A percentile compares a stretch with the other conserved stretches of the same genome.
These are phyloP conservation scores for Pseudogymnoascus sp. DNA, from an alignment of 2,329 filamentous ascomycete genomes.

Conservation along the genomic window DNA sequence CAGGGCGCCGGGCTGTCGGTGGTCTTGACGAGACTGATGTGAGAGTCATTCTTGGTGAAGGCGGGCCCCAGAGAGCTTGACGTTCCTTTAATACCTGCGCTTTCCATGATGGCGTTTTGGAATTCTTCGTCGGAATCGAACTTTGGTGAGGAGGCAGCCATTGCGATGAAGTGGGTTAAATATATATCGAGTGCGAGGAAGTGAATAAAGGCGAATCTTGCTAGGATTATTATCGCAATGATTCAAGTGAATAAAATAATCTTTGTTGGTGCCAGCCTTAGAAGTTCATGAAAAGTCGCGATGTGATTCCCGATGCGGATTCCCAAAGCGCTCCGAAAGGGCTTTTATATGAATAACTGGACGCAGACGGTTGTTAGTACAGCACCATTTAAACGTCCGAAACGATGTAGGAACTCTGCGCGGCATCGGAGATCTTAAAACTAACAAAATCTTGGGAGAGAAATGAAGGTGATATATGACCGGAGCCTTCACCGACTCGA, in stretches of 20 bases:
- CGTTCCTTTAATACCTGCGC: not conserved
- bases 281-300: not conserved
- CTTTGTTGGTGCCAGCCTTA: not conserved
- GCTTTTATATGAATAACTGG: not conserved
- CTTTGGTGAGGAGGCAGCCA: conserved; percentile 1
- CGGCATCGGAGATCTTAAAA: not conserved
- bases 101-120: conserved; percentile 1
- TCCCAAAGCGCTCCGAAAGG: not conserved
- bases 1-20: conserved; percentile 10
- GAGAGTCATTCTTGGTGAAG: not conserved
- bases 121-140: conserved; percentile 4
- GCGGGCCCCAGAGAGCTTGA: not conserved
- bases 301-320: not conserved
- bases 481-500: not conserved
- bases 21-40: conserved; percentile 6
- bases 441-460: not conserved
- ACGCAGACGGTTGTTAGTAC: not conserved
- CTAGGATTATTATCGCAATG: not conserved
- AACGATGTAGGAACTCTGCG: not conserved
- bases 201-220: not conserved
- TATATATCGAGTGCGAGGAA: not conserved
- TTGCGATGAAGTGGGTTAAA: not conserved
- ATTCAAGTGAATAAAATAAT: not conserved
- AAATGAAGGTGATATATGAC: not conserved
- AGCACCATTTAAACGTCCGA: not conserved